A percentile compares a stretch with the other conserved stretches of the same genome.
Evolutionary conservation across 345 rosid species (phyloP).

Genomic region (Linum tenue): DNA sequence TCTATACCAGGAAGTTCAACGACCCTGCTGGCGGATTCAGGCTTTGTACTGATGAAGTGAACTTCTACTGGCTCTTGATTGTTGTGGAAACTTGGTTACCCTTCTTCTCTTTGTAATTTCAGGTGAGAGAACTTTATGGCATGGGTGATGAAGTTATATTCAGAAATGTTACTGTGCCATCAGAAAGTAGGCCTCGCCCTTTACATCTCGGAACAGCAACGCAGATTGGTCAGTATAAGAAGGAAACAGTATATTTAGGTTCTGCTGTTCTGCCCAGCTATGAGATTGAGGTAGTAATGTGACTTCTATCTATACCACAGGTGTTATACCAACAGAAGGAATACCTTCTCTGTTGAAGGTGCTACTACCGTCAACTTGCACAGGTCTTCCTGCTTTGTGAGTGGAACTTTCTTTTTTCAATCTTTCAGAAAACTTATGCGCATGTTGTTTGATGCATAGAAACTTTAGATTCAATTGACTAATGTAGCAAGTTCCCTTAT

Average conservation of each 20-base stretch:
- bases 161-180: conserved; percentile 65
- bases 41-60: not conserved
- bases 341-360: conserved; percentile 93
- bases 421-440: conserved; percentile 5
- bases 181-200: conserved; percentile 71
- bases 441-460: not conserved
- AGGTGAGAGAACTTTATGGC: conserved; percentile 97
- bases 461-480: not conserved
- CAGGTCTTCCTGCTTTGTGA: conserved; percentile 71
- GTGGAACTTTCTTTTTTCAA: conserved; percentile 18
- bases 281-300: conserved; percentile 6
- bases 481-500: not conserved
- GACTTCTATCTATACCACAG: conserved; percentile 24
- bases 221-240: conserved; percentile 64
- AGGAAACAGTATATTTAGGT: not conserved
- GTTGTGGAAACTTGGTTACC: not conserved
- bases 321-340: conserved; percentile 91
- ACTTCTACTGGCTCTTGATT: not conserved
- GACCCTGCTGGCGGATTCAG: not conserved
- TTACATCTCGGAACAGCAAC: conserved; percentile 91
- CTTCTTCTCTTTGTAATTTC: not conserved
- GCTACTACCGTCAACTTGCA: conserved; percentile 75
- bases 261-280: conserved; percentile 5
- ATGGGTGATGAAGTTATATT: conserved; percentile 59
- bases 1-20: not conserved